Conservation (phyloP, 2,329 filamentous ascomycete genomes). For the Trichoderma oligosporum region DNA sequence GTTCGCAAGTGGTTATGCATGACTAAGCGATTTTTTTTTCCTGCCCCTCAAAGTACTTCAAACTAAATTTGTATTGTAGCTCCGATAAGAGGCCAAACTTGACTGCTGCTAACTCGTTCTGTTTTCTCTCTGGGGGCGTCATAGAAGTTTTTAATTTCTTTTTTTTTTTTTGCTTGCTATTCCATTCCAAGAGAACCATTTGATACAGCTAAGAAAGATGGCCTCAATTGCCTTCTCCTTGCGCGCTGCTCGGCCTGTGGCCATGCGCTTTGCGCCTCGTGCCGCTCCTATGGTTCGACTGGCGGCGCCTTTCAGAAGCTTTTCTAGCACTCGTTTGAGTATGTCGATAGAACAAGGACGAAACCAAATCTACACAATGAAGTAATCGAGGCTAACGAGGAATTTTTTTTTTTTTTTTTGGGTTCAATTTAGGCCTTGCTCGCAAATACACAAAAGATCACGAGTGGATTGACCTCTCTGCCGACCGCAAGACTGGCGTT, state of each 20-base stretch:
- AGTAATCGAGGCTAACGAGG: too few relatives aligned
- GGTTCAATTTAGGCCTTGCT: conserved; percentile 46
- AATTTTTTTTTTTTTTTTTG: not conserved
- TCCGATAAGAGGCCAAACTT: conserved; percentile 15
- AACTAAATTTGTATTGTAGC: too few relatives aligned
- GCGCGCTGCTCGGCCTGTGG: conserved; percentile 47
- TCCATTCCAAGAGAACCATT: not conserved
- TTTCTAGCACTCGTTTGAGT: conserved; percentile 41
- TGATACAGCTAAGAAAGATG: conserved; percentile 39
- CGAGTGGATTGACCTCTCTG: conserved; percentile 92
- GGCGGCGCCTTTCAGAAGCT: conserved; percentile 36
- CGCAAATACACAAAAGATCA: conserved; percentile 96
- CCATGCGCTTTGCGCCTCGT: conserved; percentile 37
- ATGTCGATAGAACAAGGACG: too few relatives aligned
- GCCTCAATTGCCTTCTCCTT: conserved; percentile 59
- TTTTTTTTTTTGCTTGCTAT: not conserved
- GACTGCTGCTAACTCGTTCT: not conserved
- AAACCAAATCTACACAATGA: too few relatives aligned
- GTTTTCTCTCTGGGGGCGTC: not conserved
- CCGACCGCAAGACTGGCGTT: conserved; percentile 75
- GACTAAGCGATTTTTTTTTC: conserved; percentile 8
- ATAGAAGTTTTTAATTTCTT: conserved; percentile 1
- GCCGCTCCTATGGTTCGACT: conserved; percentile 40
- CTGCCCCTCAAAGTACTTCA: not conserved
- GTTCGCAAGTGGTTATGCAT: too few relatives aligned